Evolutionary conservation across 2,329 filamentous ascomycete genomes (phyloP).

Genomic region (Emergomyces africanus): DNA sequence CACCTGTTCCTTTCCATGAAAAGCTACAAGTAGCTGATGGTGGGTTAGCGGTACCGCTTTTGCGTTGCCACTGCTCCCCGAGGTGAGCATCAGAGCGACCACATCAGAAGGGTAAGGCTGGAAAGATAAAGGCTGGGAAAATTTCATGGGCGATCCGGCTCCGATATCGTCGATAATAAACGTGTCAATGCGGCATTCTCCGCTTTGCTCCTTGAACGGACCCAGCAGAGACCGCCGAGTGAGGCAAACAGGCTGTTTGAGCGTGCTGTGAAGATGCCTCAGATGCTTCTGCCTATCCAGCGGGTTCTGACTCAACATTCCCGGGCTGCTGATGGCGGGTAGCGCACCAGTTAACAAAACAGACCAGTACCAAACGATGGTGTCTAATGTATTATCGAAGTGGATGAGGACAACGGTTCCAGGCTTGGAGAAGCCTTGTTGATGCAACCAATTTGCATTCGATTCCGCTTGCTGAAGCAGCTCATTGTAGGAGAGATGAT

Average conservation of each 20-base stretch:
- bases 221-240: neutral
- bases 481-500: neutral
- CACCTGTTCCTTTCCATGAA: neutral
- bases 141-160: neutral
- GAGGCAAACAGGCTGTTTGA: neutral
- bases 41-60: slow-evolving; percentile 1
- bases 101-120: neutral
- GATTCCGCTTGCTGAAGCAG: neutral
- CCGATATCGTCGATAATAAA: neutral
- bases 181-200: neutral
- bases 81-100: slow-evolving; percentile 3
- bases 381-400: neutral
- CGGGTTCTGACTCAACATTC: neutral
- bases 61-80: slow-evolving; percentile 1
- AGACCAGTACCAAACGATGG: slow-evolving; percentile 2
- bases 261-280: neutral
- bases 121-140: neutral
- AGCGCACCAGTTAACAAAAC: neutral
- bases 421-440: neutral
- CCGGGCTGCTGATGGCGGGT: neutral
- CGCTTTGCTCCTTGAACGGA: neutral
- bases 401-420: neutral
- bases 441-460: neutral
- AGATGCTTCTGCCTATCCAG: neutral
- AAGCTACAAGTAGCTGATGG: neutral